Base-by-base conservation (phyloP, 2,329 filamentous ascomycete genomes). In the Sporothrix brasiliensis region DNA sequence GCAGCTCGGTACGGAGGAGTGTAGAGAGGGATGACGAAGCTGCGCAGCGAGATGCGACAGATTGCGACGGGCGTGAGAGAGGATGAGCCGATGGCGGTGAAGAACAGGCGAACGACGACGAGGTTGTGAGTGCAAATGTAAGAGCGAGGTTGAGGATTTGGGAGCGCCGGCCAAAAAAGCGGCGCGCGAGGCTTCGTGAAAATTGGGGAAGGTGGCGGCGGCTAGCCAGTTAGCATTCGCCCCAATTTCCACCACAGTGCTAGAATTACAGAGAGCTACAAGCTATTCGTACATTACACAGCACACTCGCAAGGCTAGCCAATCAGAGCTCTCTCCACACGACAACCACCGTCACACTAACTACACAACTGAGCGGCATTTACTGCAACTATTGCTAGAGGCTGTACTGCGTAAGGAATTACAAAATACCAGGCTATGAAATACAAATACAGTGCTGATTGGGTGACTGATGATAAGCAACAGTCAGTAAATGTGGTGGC, bases 181-280 rank as follows among this genome's bases (percentile, higher is more conserved):
- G 19, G 58, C 58, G 44, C 30, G 65, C 49, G n/a, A 67, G 65
- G 65, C 65, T 67, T 54, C n/a, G 34, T 21, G 16, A 44, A 67
- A 53, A 67, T 24, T 54, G 7, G 49, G 27, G 44, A 34, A 50
- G 13, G 41, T 65, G 13, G 41, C 50, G 50, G 65, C n/a, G 65
- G 65, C 63, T 27, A 50, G 27, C 49, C 4, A 44, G 11, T 41
- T 34, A 30, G n/a, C 11, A 19, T 27, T 44, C 30, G 34, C 10
- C 50, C 65, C 65, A 67, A 34, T 67, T 56, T 56, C 34, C 14
- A 50, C 24, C 52, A 52, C 7, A 2, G 34, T 34, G 34, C 34
- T 34, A 34, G 34, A 6, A 34, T 9, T 34, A 34, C 34, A 34
- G 34, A 34, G 6, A 7, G 9, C 34, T 34, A 34, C 34, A 34